Base-by-base conservation (phyloP, 371 early-diverging fungal species). In the Apophysomyces sp. region DNA sequence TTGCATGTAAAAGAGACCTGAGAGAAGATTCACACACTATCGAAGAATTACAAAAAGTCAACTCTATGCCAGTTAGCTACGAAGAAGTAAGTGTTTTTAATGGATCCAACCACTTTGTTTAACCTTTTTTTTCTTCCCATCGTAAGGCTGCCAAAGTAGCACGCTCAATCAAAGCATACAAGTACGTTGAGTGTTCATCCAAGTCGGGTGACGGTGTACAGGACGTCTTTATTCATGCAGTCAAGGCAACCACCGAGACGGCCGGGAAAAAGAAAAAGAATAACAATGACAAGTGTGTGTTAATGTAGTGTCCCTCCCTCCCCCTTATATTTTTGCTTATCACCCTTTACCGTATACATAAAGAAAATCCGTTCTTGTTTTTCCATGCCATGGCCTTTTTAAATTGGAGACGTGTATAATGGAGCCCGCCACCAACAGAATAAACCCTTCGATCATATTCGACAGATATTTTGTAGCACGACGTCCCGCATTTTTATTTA, bases 1-100 rank as follows among this genome's bases (percentile, higher is more conserved):
- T 83, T 11, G 86, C 73, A 1, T 74, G 77, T 41, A 86, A 86
- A 67, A 72, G 55, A 16, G 86, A 86, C 63, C 49, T 84, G 24
- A 62, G 86, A 53, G 63, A 68, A 8, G 85, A 84, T 54, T 29
- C 56, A 30, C 58, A 61, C 13, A 62, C 68, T 2, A 67, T 67
- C 31, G 58, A 63, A 15, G 60, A 67, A 36, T 39, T 79, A 55
- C 32, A 55, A 24, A 60, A 67, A 60, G 41, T 57, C 16, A 58
- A 64, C 9, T 54, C 57, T 30, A 60, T 44, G 28, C 73, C 73
- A 4, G 60, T 78, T 13, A 61, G 65, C 11, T 65, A 53, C 55
- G 69, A 72, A 58, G 66, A 73, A 53, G 75, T 72, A 62, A 32
- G 59, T 26, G n/a, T n/a, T n/a, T n/a, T n/a, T n/a, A 54, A 15